These are phyloP conservation scores for Corylus avellana DNA, from an alignment of 306 rosid species.

Conservation along the genomic window DNA sequence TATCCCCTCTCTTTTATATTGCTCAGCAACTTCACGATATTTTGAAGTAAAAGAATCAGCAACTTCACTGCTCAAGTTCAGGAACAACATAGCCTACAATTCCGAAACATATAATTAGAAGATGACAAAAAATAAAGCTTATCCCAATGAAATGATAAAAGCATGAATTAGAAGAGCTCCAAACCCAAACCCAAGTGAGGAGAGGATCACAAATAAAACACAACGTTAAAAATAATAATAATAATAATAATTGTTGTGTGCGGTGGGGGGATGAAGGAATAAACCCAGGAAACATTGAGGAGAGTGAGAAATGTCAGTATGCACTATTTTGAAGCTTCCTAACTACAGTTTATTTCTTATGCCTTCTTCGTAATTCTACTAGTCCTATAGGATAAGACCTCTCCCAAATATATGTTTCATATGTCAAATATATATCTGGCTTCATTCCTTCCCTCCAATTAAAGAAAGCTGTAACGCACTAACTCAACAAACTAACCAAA, in stretches of 20 bases:
- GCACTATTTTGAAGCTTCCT: background rate
- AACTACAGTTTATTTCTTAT: background rate
- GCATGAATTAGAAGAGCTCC: background rate
- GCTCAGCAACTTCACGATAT: constrained; percentile 77
- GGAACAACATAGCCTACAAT: constrained; percentile 86
- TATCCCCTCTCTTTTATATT: constrained; percentile 53
- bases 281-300: background rate
- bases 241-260: too few relatives aligned
- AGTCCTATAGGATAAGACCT: background rate
- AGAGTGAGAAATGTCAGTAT: background rate
- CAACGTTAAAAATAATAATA: too few relatives aligned
- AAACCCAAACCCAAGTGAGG: background rate
- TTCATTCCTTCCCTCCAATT: background rate
- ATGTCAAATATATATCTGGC: background rate
- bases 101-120: constrained; percentile 20
- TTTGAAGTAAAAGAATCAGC: constrained; percentile 66
- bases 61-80: constrained; percentile 58
- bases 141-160: constrained; percentile 1
- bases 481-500: background rate
- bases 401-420: background rate
- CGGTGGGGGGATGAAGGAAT: background rate
- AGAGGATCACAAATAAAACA: background rate
- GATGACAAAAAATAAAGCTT: background rate
- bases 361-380: background rate
- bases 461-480: background rate